phyloP scores from a whole-genome alignment of 805 yeast species.

The Kodamaea kakaduensis region DNA sequence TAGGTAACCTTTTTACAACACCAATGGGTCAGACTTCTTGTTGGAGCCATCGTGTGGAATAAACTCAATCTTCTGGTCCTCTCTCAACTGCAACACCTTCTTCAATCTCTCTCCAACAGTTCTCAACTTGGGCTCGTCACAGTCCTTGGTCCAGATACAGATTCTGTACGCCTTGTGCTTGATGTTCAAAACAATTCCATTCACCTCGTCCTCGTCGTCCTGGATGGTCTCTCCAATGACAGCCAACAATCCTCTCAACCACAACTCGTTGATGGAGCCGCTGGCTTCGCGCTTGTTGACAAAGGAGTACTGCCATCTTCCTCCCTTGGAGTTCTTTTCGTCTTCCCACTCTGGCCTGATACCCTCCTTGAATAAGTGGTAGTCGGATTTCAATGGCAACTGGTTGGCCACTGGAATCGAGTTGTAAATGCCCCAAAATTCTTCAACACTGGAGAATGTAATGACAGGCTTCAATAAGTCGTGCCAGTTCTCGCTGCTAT shows the following conservation, averaged over 20 bases:
- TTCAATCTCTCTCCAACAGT: slow-evolving; percentile 85
- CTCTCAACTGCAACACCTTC: slow-evolving; percentile 72
- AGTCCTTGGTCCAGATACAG: slow-evolving; percentile 90
- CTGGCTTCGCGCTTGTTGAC: slow-evolving; percentile 60
- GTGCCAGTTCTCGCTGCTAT: slow-evolving; percentile 80
- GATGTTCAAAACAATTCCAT: slow-evolving; percentile 88
- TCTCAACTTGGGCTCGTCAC: slow-evolving; percentile 56
- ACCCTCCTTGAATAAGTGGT: slow-evolving; percentile 90
- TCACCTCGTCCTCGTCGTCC: slow-evolving; percentile 78
- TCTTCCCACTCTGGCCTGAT: slow-evolving; percentile 99
- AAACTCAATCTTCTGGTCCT: slow-evolving; percentile 77
- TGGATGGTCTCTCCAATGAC: slow-evolving; percentile 95
- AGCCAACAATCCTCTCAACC: slow-evolving; percentile 86
- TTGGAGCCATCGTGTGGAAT: slow-evolving; percentile 57
- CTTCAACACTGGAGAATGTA: slow-evolving; percentile 91
- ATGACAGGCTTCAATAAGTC: slow-evolving; percentile 91
- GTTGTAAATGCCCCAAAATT: slow-evolving; percentile 97
- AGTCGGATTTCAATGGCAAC: slow-evolving; percentile 88
- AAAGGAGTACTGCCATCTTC: slow-evolving; percentile 78
- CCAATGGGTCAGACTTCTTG: slow-evolving; percentile 35
- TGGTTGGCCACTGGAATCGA: slow-evolving; percentile 89
- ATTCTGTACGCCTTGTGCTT: slow-evolving; percentile 79
- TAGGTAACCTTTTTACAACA: slow-evolving; percentile 20
- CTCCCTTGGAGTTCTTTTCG: slow-evolving; percentile 79
- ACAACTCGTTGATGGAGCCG: slow-evolving; percentile 74